Evolutionary conservation across 2,329 filamentous ascomycete genomes (phyloP).

Genomic region (Colletotrichum noveboracense): DNA sequence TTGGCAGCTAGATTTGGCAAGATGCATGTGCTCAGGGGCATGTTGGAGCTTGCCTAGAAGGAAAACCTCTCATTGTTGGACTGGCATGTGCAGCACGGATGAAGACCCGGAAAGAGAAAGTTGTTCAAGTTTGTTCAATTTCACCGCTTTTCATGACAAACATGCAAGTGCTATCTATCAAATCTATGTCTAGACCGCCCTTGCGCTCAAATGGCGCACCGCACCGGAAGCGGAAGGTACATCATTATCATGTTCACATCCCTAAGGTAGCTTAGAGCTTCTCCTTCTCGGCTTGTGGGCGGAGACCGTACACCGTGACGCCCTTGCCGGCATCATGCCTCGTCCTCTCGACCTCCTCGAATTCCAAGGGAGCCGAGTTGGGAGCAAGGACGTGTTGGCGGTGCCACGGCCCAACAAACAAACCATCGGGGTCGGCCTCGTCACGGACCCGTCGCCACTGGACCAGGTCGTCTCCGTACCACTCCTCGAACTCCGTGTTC

Average conservation of each 20-base stretch:
- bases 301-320: constrained; percentile 7
- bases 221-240: neutral
- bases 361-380: constrained; percentile 34
- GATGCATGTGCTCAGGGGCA: neutral
- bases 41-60: neutral
- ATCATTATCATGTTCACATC: neutral
- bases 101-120: neutral
- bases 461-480: constrained; percentile 72
- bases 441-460: constrained; percentile 73
- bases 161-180: neutral
- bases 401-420: constrained; percentile 95
- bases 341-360: constrained; percentile 42
- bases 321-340: constrained; percentile 16
- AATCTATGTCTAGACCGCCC: neutral
- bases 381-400: constrained; percentile 65
- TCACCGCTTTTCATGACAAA: neutral
- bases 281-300: neutral
- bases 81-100: neutral
- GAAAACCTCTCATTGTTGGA: neutral
- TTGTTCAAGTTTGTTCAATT: neutral
- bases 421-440: constrained; percentile 77
- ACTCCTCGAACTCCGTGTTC: constrained; percentile 61
- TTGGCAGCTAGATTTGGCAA: neutral
- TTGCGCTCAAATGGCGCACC: neutral
- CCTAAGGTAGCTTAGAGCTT: neutral